phyloP scores from a whole-genome alignment of 805 yeast genomes.

The Starmerella scarabaei region DNA sequence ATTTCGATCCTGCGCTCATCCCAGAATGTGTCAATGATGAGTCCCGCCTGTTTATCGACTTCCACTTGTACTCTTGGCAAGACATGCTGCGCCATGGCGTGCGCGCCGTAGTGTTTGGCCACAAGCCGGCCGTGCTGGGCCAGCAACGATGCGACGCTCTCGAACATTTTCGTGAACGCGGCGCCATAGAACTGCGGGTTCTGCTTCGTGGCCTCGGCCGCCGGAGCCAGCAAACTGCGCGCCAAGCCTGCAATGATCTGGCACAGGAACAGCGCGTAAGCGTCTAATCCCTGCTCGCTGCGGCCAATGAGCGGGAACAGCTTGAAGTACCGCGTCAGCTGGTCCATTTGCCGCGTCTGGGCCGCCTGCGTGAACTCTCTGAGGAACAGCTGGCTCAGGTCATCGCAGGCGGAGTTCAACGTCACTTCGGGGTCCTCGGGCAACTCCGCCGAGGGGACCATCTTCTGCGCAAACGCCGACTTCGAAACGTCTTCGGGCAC shows the following conservation, averaged over 20 bases:
- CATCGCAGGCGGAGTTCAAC: conserved; percentile 44
- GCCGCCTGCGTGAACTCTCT: conserved; percentile 63
- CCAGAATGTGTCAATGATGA: conserved; percentile 73
- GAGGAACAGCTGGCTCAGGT: conserved; percentile 45
- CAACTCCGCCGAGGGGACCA: conserved; percentile 75
- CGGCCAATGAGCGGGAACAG: conserved; percentile 77
- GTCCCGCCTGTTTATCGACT: conserved; percentile 83
- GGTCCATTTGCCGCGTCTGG: conserved; percentile 45
- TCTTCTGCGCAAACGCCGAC: conserved; percentile 62
- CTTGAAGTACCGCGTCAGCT: conserved; percentile 66
- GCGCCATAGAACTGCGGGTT: conserved; percentile 27
- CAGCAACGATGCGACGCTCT: conserved; percentile 70
- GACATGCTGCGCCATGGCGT: conserved; percentile 46
- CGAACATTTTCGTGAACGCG: conserved; percentile 43
- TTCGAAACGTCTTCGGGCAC: conserved; percentile 42
- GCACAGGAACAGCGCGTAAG: conserved; percentile 79
- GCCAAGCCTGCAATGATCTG: conserved; percentile 70
- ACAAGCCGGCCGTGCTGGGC: conserved; percentile 78
- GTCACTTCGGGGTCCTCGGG: conserved; percentile 63
- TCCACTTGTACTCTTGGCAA: conserved; percentile 68
- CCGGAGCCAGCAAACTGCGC: conserved; percentile 40
- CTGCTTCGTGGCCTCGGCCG: conserved; percentile 16
- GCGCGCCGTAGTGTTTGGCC: conserved; percentile 53
- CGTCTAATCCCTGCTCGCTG: conserved; percentile 54
- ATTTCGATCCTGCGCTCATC: conserved; percentile 54